These are phyloP conservation scores for Gomphus bonarii DNA, from an alignment of 1,284 basidiomycete species.

Conservation along the genomic window DNA sequence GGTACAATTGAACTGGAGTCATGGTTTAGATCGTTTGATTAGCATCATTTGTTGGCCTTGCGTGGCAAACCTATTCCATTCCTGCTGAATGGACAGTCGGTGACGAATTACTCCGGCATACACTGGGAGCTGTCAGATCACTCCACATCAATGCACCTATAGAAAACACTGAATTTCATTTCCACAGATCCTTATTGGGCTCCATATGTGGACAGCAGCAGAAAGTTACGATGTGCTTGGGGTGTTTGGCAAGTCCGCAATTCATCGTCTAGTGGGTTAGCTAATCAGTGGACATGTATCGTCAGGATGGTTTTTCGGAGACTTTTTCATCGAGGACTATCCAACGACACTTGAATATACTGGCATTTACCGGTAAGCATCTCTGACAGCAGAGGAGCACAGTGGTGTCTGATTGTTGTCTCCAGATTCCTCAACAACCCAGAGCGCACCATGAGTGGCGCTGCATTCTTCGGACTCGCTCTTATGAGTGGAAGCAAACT, in stretches of 20 bases:
- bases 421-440: conserved; percentile 86
- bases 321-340: conserved; percentile 95
- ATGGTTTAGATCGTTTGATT: neutral
- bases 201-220: conserved; percentile 87
- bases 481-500: conserved; percentile 86
- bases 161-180: neutral
- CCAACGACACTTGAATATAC: conserved; percentile 89
- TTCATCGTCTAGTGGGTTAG: neutral
- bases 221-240: conserved; percentile 92
- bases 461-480: conserved; percentile 89
- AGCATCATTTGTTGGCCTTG: conserved; percentile 77
- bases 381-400: neutral
- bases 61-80: conserved; percentile 79
- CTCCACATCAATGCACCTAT: neutral
- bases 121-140: conserved; percentile 63
- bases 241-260: conserved; percentile 58
- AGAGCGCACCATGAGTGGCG: conserved; percentile 85
- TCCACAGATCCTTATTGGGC: conserved; percentile 65
- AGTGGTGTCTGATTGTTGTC: neutral
- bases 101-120: conserved; percentile 83
- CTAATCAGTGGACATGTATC: neutral
- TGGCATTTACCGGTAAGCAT: conserved; percentile 78
- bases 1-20: neutral
- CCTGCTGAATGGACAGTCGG: conserved; percentile 83
- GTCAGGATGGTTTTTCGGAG: conserved; percentile 88